Conservation (phyloP, 371 early-diverging fungal species). For the Zancudomyces culisetae region DNA sequence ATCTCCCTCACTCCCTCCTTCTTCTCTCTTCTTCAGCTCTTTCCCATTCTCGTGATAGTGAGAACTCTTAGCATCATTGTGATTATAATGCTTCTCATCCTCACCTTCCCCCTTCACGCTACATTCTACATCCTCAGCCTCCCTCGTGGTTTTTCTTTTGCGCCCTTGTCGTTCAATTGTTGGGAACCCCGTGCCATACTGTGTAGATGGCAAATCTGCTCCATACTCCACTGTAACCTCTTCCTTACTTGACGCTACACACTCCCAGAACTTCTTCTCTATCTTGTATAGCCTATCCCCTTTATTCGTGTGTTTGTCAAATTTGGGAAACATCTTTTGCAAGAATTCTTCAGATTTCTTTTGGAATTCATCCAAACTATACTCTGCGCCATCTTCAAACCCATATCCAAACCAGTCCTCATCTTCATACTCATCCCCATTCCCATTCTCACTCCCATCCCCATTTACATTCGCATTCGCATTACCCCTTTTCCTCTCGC, state of each 20-base stretch:
- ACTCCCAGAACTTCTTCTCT: constrained; percentile 89
- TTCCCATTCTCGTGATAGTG: too few species aligned
- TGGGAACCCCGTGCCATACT: constrained; percentile 78
- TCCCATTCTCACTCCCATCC: background rate
- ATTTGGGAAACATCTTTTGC: constrained; percentile 39
- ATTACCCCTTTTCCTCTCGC: background rate
- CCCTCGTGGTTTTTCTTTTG: constrained; percentile 25
- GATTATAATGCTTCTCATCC: too few species aligned
- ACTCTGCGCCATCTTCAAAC: constrained; percentile 70
- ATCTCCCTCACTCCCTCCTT: too few species aligned
- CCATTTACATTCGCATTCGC: background rate
- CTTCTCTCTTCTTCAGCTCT: too few species aligned
- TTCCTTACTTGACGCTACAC: constrained; percentile 68
- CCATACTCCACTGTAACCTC: constrained; percentile 89
- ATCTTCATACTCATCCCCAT: background rate
- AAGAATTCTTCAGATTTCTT: constrained; percentile 62
- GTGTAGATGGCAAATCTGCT: constrained; percentile 78
- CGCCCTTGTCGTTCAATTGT: constrained; percentile 30
- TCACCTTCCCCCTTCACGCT: background rate
- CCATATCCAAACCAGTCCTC: constrained; percentile 47
- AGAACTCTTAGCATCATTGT: too few species aligned
- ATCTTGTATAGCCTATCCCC: constrained; percentile 10
- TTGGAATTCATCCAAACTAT: constrained; percentile 61
- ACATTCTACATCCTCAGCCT: background rate
- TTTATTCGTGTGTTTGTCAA: constrained; percentile 7